These are phyloP conservation scores for Tuber brumale DNA, from an alignment of 495 filamentous ascomycete genomes.

Conservation along the genomic window DNA sequence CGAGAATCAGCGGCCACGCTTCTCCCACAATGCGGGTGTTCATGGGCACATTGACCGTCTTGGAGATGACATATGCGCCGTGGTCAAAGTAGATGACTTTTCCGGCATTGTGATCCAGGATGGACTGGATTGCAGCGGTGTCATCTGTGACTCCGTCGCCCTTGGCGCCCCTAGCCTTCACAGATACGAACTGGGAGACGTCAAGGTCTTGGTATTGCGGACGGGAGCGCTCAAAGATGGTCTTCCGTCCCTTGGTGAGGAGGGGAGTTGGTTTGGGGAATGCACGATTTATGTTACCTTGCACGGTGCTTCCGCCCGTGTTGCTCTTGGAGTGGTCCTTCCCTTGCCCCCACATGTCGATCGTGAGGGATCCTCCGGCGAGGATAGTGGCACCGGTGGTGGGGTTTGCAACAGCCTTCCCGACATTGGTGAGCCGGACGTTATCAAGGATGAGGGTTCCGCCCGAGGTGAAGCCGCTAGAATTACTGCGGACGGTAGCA, in stretches of 20 bases:
- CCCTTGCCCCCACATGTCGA: slow-evolving; percentile 70
- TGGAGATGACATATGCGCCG: slow-evolving; percentile 76
- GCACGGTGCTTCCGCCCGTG: slow-evolving; percentile 46
- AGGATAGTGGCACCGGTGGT: slow-evolving; percentile 60
- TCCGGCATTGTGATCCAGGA: slow-evolving; percentile 53
- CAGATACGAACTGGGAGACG: slow-evolving; percentile 60
- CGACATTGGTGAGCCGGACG: slow-evolving; percentile 60
- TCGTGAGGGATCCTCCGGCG: slow-evolving; percentile 57
- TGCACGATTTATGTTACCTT: slow-evolving; percentile 49
- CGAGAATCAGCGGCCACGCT: slow-evolving; percentile 84
- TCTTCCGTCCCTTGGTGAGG: slow-evolving; percentile 44
- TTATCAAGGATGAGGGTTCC: slow-evolving; percentile 81
- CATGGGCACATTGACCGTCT: slow-evolving; percentile 75
- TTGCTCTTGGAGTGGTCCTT: slow-evolving; percentile 54
- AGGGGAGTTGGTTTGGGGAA: slow-evolving; percentile 54
- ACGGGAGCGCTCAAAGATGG: slow-evolving; percentile 60
- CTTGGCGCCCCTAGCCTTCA: slow-evolving; percentile 69
- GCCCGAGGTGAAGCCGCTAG: slow-evolving; percentile 51
- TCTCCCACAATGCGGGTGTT: slow-evolving; percentile 81
- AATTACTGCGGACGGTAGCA: slow-evolving; percentile 47
- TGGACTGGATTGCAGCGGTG: slow-evolving; percentile 61
- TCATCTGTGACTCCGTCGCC: slow-evolving; percentile 70
- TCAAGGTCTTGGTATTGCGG: slow-evolving; percentile 65
- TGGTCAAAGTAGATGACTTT: slow-evolving; percentile 88
- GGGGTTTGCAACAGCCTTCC: slow-evolving; percentile 50